phyloP scores from a whole-genome alignment of 2,329 filamentous ascomycete species.

The Anisogramma anomala region DNA sequence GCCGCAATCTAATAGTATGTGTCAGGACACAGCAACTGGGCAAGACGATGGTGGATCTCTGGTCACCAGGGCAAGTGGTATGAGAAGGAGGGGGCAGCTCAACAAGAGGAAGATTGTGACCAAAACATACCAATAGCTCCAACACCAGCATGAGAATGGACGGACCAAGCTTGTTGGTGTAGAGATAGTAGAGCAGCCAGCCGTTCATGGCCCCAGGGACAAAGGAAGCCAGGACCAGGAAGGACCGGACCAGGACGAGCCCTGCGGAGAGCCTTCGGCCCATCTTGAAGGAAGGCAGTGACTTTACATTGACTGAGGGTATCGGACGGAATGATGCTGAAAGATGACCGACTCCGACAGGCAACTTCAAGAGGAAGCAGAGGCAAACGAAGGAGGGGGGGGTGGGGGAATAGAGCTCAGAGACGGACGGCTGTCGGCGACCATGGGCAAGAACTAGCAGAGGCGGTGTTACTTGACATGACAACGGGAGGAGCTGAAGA shows the following conservation, averaged over 20 bases:
- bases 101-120: neutral
- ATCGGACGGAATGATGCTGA: neutral
- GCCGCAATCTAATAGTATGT: slow-evolving; percentile 19
- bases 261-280: slow-evolving; percentile 22
- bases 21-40: neutral
- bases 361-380: neutral
- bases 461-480: slow-evolving; percentile 5
- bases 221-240: slow-evolving; percentile 24
- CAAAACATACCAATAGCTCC: slow-evolving; percentile 25
- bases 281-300: slow-evolving; percentile 4
- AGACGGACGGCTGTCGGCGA: neutral
- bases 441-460: neutral
- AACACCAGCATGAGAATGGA: slow-evolving; percentile 21
- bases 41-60: neutral
- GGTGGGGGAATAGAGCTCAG: too few relatives aligned
- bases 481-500: neutral
- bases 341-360: neutral
- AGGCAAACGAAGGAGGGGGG: neutral
- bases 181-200: slow-evolving; percentile 23
- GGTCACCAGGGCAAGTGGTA: neutral
- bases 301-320: neutral
- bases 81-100: neutral
- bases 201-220: slow-evolving; percentile 24
- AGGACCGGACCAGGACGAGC: slow-evolving; percentile 22
- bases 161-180: slow-evolving; percentile 19